Evolutionary conservation across 2,329 filamentous ascomycete species (phyloP).

Genomic region (Calonectria crousiana): DNA sequence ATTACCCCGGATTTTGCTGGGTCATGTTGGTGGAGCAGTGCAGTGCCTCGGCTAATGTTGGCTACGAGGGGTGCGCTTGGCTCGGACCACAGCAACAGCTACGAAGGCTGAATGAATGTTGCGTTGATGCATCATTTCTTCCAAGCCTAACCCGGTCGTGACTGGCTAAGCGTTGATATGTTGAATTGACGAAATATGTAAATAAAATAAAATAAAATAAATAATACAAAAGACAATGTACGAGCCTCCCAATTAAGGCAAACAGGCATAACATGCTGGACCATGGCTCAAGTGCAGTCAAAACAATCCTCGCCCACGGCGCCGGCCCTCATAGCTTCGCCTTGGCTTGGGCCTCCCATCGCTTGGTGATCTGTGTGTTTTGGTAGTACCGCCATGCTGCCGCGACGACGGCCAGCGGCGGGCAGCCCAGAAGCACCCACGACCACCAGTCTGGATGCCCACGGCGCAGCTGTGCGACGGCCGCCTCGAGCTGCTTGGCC

Average conservation of each 20-base stretch:
- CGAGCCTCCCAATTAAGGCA: neutral
- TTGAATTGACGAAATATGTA: neutral
- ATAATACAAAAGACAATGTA: neutral
- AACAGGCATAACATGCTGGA: neutral
- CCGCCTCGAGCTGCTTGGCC: slow-evolving; percentile 72
- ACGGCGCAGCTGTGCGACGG: slow-evolving; percentile 72
- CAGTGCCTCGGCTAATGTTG: neutral
- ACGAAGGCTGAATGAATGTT: neutral
- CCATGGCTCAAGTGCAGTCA: neutral
- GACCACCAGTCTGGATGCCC: slow-evolving; percentile 87
- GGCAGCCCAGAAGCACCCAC: slow-evolving; percentile 76
- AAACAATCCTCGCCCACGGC: neutral
- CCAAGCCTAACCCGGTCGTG: neutral
- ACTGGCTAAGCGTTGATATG: neutral
- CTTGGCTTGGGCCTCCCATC: slow-evolving; percentile 72
- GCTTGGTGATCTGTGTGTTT: slow-evolving; percentile 77
- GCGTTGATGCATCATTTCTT: neutral
- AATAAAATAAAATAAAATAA: too few relatives aligned
- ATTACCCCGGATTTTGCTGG: neutral
- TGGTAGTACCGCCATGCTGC: slow-evolving; percentile 79
- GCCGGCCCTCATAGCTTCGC: slow-evolving; percentile 35
- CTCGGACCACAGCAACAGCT: neutral
- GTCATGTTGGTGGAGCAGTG: neutral
- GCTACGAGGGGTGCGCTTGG: neutral
- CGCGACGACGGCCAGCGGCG: slow-evolving; percentile 78